Evolutionary conservation across 2,329 filamentous ascomycete species (phyloP), one percentile per base, ranked within the genome.

Genomic region (Metarhizium humberi): DNA sequence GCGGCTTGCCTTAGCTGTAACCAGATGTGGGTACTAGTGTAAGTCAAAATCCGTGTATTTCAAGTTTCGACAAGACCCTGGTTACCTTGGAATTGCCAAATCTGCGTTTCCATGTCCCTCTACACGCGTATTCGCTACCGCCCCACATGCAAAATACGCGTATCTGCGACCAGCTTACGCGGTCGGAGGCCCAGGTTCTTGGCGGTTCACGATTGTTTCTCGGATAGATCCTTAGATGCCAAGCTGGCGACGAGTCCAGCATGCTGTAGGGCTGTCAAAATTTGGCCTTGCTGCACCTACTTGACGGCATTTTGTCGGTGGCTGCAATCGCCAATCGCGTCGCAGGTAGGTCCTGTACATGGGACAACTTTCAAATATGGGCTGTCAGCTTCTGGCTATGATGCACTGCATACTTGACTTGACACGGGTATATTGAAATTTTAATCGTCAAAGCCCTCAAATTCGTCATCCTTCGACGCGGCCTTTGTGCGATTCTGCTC

Each of bases 371-470:
- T 25, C 25, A 4, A 25, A 25, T 25, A 25, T 4, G 25, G 25
- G 25, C 25, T 4, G 3, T 25, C 25, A 25, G 1, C 25, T 25
- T 4, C 25, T 4, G 25, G 25, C 25, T 25, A 25, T 25, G 25
- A 25, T 25, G 25, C 25, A 25, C 25, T 25, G 25, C 32, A 7
- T 34, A 34, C 32, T 34, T 34, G 32, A 34, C 32, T 34, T 34
- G 32, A 34, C 32, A 11, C 32, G 63, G 54, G 64, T 66, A 65
- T 65, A 63, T 66, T 59, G 55, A 48, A 29, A 18, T 51, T 60
- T 61, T 66, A 77, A 62, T 78, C 73, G 58, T 76, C 80, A 63
- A 86, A 86, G 1, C 83, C 83, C 55, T 78, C 65, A 67, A 86
- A 86, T 58, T 82, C 78, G 29, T 78, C 77, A 4, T 74, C 75